These are phyloP conservation scores for Baudoinia panamericana DNA, from an alignment of 495 filamentous ascomycete genomes.

Conservation along the genomic window DNA sequence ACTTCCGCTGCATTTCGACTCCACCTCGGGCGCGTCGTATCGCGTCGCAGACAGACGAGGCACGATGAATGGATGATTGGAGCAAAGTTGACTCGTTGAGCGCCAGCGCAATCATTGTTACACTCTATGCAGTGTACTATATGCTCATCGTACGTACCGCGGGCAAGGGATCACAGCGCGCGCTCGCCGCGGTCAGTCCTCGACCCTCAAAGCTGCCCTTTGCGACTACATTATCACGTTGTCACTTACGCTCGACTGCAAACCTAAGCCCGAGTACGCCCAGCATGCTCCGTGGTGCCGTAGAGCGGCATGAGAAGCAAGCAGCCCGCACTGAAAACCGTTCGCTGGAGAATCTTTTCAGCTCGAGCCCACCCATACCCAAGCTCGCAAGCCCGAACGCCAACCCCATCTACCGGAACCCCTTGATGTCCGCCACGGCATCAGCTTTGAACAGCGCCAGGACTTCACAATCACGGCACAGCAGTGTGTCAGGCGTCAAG, in stretches of 20 bases:
- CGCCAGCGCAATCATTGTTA: slow-evolving; percentile 1
- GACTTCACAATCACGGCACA: background rate
- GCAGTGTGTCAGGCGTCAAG: slow-evolving; percentile 22
- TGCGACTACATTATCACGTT: background rate
- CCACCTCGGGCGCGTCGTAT: too few species aligned
- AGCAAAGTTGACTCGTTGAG: background rate
- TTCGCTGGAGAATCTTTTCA: slow-evolving; percentile 12
- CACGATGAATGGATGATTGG: background rate
- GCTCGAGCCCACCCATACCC: slow-evolving; percentile 8
- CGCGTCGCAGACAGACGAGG: too few species aligned
- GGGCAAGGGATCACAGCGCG: slow-evolving; percentile 12
- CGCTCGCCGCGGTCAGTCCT: slow-evolving; percentile 8
- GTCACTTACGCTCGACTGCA: too few species aligned
- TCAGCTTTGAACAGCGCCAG: slow-evolving; percentile 4
- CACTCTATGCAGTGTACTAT: slow-evolving; percentile 11
- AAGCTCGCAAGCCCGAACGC: slow-evolving; percentile 1
- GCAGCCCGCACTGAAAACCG: background rate
- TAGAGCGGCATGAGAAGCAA: slow-evolving; percentile 17
- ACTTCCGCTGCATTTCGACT: too few species aligned
- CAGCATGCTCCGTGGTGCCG: slow-evolving; percentile 18
- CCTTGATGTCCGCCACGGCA: slow-evolving; percentile 15
- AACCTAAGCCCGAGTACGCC: background rate
- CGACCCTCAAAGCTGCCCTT: background rate
- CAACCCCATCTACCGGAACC: slow-evolving; percentile 19
- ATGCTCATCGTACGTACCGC: slow-evolving; percentile 17